Conservation (phyloP, 1,284 basidiomycete genomes). For the Hemileia vastatrix region DNA sequence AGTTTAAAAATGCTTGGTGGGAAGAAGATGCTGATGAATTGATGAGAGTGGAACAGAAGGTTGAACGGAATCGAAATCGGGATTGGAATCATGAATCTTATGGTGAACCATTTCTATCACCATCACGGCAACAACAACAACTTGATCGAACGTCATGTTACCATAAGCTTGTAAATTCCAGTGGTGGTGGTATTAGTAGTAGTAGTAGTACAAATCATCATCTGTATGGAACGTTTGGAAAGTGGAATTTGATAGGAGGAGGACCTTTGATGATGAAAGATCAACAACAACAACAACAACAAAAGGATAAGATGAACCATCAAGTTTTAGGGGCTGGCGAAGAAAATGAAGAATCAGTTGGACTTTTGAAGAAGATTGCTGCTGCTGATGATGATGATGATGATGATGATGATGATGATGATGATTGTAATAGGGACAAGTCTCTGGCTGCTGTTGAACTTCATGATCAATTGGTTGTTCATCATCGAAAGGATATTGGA, state of each 20-base stretch:
- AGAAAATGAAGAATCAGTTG: background rate
- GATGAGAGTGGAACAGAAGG: background rate
- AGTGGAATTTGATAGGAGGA: background rate
- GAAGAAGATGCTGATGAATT: conserved; percentile 7
- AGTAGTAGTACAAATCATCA: background rate
- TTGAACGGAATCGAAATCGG: background rate
- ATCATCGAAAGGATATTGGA: too few species aligned
- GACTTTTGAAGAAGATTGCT: background rate
- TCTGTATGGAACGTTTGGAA: background rate
- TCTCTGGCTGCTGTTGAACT: too few species aligned
- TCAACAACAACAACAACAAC: background rate
- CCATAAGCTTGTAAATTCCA: background rate
- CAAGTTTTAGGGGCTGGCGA: background rate
- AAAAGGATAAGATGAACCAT: background rate
- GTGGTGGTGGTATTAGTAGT: background rate
- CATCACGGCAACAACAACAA: background rate
- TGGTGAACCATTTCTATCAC: background rate
- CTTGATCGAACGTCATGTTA: too few species aligned
- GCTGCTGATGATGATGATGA: too few species aligned
- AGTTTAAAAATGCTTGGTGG: conserved; percentile 10
- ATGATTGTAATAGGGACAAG: too few species aligned
- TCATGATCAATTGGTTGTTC: too few species aligned
- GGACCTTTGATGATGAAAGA: background rate
- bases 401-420: too few species aligned
- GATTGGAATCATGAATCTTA: background rate